Evolutionary conservation across 768 basidiomycete species (phyloP).

Genomic region (Lepiota brunneoincarnata): DNA sequence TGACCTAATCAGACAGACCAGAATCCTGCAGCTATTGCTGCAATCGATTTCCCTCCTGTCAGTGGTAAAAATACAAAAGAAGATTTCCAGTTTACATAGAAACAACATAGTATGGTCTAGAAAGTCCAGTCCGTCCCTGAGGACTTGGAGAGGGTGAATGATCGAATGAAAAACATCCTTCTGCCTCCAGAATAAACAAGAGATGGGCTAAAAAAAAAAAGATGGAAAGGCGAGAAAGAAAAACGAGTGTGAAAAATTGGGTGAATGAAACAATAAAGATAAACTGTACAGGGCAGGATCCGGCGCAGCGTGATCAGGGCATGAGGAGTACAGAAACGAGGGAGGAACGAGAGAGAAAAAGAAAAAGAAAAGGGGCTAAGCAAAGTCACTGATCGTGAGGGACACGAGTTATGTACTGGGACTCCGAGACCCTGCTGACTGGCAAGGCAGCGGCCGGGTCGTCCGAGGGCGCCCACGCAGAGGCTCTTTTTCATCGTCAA

Average conservation of each 20-base stretch:
- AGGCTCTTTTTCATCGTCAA: slow-evolving; percentile 18
- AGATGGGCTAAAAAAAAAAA: not conserved
- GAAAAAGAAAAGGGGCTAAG: too few relatives aligned
- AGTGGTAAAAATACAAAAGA: slow-evolving; percentile 6
- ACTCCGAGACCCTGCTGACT: slow-evolving; percentile 15
- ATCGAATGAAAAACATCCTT: slow-evolving; percentile 43
- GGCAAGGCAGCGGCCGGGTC: slow-evolving; percentile 35
- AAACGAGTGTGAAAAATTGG: slow-evolving; percentile 5
- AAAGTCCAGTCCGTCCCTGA: slow-evolving; percentile 11
- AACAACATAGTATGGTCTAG: slow-evolving; percentile 7
- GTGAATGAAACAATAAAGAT: slow-evolving; percentile 10
- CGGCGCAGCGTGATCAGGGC: slow-evolving; percentile 3
- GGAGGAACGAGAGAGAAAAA: slow-evolving; percentile 3
- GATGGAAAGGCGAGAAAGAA: not conserved
- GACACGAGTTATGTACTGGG: not conserved
- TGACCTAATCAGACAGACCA: too few relatives aligned
- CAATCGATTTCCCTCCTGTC: not conserved
- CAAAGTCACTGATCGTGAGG: too few relatives aligned
- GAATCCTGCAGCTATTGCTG: slow-evolving; percentile 5
- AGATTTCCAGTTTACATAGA: slow-evolving; percentile 7
- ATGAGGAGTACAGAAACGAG: not conserved
- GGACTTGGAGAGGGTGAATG: slow-evolving; percentile 1
- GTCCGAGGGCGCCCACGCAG: slow-evolving; percentile 10
- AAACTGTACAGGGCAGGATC: not conserved
- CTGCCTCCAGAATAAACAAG: slow-evolving; percentile 21